These are phyloP conservation scores for Pyrus hybrid DNA, from an alignment of 331 rosid species.

Conservation along the genomic window DNA sequence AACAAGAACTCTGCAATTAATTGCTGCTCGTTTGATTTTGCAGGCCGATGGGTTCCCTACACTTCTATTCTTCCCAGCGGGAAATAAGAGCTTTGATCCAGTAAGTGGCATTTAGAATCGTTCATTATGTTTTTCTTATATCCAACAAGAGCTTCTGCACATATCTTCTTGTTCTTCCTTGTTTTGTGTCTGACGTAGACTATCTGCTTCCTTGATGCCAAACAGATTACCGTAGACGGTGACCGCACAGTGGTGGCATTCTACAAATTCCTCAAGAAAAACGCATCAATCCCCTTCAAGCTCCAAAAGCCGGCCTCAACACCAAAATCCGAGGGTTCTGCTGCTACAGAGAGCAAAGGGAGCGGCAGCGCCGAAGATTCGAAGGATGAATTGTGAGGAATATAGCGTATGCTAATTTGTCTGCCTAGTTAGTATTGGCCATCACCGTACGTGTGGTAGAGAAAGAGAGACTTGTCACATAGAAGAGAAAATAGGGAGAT, in stretches of 20 bases:
- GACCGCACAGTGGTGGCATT: slow-evolving; percentile 97
- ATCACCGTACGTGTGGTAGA: neutral
- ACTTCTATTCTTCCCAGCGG: slow-evolving; percentile 57
- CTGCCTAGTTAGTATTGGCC: neutral
- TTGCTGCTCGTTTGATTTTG: neutral
- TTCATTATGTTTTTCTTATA: neutral
- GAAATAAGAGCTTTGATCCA: slow-evolving; percentile 63
- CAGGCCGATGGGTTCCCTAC: slow-evolving; percentile 68
- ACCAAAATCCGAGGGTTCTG: slow-evolving; percentile 35
- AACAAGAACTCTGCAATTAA: neutral
- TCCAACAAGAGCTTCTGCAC: neutral
- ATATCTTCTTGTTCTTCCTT: neutral
- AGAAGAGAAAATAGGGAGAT: slow-evolving; percentile 15
- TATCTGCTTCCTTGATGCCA: slow-evolving; percentile 15
- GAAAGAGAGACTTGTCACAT: slow-evolving; percentile 14
- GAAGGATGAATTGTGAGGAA: slow-evolving; percentile 76
- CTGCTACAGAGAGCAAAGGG: slow-evolving; percentile 36
- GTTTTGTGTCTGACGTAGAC: neutral
- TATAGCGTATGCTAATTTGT: slow-evolving; percentile 6
- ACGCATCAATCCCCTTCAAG: slow-evolving; percentile 95
- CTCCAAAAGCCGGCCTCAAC: slow-evolving; percentile 74
- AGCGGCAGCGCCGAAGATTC: slow-evolving; percentile 28
- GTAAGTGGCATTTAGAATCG: slow-evolving; percentile 22
- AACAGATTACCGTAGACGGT: slow-evolving; percentile 66
- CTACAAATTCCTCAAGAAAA: slow-evolving; percentile 81